Base-by-base conservation (phyloP, 192 early-diverging fungal species). In the Endogone sp. region DNA sequence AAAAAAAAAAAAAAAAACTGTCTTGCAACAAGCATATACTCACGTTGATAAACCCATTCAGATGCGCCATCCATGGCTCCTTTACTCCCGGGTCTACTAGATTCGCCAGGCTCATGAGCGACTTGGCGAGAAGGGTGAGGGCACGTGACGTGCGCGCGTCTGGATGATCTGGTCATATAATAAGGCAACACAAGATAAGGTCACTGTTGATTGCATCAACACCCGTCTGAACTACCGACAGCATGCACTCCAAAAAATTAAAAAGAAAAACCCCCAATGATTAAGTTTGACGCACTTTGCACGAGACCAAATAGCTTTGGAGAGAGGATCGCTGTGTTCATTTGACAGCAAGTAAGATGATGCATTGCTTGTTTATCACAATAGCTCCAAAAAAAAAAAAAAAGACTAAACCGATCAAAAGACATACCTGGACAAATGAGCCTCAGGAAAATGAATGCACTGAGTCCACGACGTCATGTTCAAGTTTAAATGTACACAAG, bases 231-330 rank as follows among this genome's bases (percentile, higher is more conserved):
- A 49, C 37, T 49, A 49, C 37, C 16, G 6, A 49, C 6, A 13
- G 37, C 16, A 49, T 6, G 37, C n/a, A n/a, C n/a, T 26, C 11
- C 57, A 13, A 11, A 29, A 27, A 31, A 20, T 11, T 23, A 70
- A 21, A 56, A 62, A 29, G 60, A 61, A 23, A 3, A 16, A 44
- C 16, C n/a, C 21, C 22, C 23, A 28, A 16, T 9, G 23, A 25
- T 21, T n/a, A n/a, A n/a, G n/a, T n/a, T n/a, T n/a, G n/a, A n/a
- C 27, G 77, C 69, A 67, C 78, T 75, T 66, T 80, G 69, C n/a
- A 90, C 86, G n/a, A 92, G 71, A n/a, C 88, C 83, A 69, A 91
- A 92, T 4, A 85, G 67, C 65, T 84, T 88, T 27, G 90, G 90
- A 26, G 87, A 84, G 44, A 90, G 70, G 76, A 92, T 91, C 0